A percentile compares a stretch with the other conserved stretches of the same genome.
Evolutionary conservation across 2,329 filamentous ascomycete genomes (phyloP).

Genomic region (Claviceps fusiformis): DNA sequence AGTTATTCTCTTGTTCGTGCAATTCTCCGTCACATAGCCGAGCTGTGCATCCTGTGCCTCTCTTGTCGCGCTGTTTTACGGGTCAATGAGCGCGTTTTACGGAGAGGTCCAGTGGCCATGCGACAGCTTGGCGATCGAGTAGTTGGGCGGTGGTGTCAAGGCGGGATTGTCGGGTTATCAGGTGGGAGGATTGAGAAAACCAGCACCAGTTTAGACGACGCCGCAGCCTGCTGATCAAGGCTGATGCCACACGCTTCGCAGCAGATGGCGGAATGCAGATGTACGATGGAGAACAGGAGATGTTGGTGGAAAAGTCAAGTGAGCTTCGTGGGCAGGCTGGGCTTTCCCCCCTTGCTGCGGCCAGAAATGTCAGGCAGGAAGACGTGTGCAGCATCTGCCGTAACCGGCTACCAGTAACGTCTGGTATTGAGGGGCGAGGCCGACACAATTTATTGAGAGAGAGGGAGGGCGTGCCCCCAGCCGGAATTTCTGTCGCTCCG

Average conservation of each 20-base stretch:
- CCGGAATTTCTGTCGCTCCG: slow-evolving; percentile 10
- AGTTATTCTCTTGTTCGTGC: slow-evolving; percentile 13
- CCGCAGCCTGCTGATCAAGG: slow-evolving; percentile 13
- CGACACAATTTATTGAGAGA: too few species aligned
- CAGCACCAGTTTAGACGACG: slow-evolving; percentile 11
- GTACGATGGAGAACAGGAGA: slow-evolving; percentile 19
- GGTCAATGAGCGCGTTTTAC: slow-evolving; percentile 14
- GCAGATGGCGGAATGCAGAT: slow-evolving; percentile 13
- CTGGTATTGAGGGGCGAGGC: too few species aligned
- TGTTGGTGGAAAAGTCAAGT: slow-evolving; percentile 18
- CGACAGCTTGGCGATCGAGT: slow-evolving; percentile 6
- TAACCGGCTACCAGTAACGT: too few species aligned
- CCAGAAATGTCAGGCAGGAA: slow-evolving; percentile 22
- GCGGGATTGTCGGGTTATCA: slow-evolving; percentile 4
- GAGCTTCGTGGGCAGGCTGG: slow-evolving; percentile 12
- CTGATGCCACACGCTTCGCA: slow-evolving; percentile 10
- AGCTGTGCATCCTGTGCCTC: slow-evolving; percentile 3
- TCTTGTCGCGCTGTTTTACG: slow-evolving; percentile 22
- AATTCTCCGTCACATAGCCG: slow-evolving; percentile 7
- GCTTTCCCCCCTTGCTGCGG: slow-evolving; percentile 5
- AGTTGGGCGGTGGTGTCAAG: slow-evolving; percentile 3
- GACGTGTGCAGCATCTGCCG: background rate
- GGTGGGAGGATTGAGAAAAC: slow-evolving; percentile 8
- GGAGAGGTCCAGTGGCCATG: slow-evolving; percentile 7
- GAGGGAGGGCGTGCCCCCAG: too few species aligned